These are phyloP conservation scores for Fistulinella cinereoalba DNA, from an alignment of 1,284 basidiomycete genomes.

Conservation along the genomic window DNA sequence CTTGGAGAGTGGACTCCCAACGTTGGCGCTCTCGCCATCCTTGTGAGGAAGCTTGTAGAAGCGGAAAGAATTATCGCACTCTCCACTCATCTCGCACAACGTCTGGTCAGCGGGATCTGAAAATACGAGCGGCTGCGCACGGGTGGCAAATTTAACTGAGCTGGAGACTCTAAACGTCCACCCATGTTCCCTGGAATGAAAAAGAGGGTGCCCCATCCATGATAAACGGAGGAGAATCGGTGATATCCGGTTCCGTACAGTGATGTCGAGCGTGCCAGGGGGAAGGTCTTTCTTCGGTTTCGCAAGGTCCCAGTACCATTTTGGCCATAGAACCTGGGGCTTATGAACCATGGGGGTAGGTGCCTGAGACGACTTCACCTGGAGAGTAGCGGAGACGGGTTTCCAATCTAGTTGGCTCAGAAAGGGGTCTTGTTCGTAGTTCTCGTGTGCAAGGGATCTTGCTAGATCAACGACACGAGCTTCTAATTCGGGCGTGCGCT, in stretches of 20 bases:
- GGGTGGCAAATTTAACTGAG: slow-evolving; percentile 33
- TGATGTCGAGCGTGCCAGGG: slow-evolving; percentile 79
- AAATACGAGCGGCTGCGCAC: slow-evolving; percentile 46
- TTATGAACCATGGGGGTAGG: not conserved
- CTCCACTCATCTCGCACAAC: slow-evolving; percentile 46
- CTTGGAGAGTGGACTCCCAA: slow-evolving; percentile 90
- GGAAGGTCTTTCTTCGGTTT: slow-evolving; percentile 63
- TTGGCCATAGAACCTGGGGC: slow-evolving; percentile 62
- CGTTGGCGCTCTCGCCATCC: slow-evolving; percentile 91
- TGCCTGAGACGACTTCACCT: not conserved
- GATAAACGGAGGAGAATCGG: slow-evolving; percentile 85
- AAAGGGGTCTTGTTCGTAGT: slow-evolving; percentile 50
- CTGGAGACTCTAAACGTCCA: slow-evolving; percentile 85
- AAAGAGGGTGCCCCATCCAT: slow-evolving; percentile 87
- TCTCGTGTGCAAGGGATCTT: slow-evolving; percentile 25
- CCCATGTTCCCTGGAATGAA: slow-evolving; percentile 85
- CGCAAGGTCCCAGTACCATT: slow-evolving; percentile 95
- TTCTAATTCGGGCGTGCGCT: slow-evolving; percentile 32
- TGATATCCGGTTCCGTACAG: slow-evolving; percentile 80
- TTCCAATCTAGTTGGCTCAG: slow-evolving; percentile 68
- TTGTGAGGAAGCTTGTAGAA: slow-evolving; percentile 97
- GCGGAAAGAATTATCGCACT: slow-evolving; percentile 41
- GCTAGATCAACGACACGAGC: slow-evolving; percentile 41
- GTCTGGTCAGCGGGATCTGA: slow-evolving; percentile 58
- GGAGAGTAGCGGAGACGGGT: slow-evolving; percentile 1